These are phyloP conservation scores for Colletotrichum karsti DNA, from an alignment of 2,329 filamentous ascomycete genomes.

Conservation along the genomic window DNA sequence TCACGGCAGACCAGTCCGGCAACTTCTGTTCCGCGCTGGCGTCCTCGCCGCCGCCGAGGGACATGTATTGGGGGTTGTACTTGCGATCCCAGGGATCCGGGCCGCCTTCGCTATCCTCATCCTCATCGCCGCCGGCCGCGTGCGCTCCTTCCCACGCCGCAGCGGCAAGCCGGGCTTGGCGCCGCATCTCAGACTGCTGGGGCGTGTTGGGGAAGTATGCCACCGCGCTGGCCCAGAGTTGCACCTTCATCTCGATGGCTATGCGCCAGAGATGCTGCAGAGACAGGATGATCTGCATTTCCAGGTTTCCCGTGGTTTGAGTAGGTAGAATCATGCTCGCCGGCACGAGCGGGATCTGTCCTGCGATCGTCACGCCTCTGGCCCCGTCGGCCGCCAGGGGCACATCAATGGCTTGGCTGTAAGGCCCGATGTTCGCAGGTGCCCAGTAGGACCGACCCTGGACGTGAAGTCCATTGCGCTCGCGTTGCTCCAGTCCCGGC, in stretches of 20 bases:
- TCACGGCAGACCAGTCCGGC: constrained; percentile 60
- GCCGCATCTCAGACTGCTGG: constrained; percentile 36
- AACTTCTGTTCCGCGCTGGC: constrained; percentile 41
- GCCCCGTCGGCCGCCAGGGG: constrained; percentile 37
- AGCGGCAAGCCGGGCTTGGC: constrained; percentile 51
- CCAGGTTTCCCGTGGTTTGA: constrained; percentile 48
- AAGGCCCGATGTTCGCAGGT: constrained; percentile 95
- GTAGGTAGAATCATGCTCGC: constrained; percentile 74
- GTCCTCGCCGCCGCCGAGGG: constrained; percentile 40
- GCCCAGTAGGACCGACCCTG: constrained; percentile 97
- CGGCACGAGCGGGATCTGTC: constrained; percentile 90
- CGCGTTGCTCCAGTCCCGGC: constrained; percentile 32
- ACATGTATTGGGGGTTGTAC: constrained; percentile 62
- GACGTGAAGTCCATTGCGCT: constrained; percentile 79
- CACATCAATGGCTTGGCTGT: constrained; percentile 84
- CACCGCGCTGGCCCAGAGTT: constrained; percentile 79
- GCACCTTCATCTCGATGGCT: constrained; percentile 74
- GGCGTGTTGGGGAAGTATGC: constrained; percentile 70
- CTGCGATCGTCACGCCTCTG: constrained; percentile 73
- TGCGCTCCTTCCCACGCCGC: constrained; percentile 51
- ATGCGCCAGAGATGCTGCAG: constrained; percentile 93
- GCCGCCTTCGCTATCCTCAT: constrained; percentile 50
- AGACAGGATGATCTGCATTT: constrained; percentile 72
- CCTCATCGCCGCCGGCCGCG: constrained; percentile 58
- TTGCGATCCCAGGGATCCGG: constrained; percentile 76